Base-by-base conservation (phyloP, 2,329 filamentous ascomycete species). In the Stagonosporopsis chrysanthemi region DNA sequence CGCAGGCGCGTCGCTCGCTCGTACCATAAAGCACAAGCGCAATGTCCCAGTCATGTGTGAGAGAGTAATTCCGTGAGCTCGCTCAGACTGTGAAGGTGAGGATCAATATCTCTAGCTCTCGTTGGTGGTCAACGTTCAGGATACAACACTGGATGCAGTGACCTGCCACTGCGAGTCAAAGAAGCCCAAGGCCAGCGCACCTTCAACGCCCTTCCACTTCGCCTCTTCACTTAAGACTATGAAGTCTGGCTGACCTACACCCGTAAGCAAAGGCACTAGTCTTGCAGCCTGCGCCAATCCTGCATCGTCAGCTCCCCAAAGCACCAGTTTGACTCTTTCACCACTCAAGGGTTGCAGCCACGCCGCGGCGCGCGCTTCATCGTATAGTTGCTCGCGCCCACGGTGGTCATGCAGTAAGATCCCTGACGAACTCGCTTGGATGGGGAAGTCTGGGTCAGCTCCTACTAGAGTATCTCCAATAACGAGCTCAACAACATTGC, bases 241-340 rank as follows among this genome's bases (percentile, higher is more conserved):
- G 63, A 85, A 86, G 62, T 87, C 84, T 12, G 85, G 84, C 62
- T 85, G 82, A 0, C 84, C 83, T 45, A 80, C 81, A 8, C 85
- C 84, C 17, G 84, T 83, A 48, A 86, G 69, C 62, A 82, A 81
- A 0, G 85, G 84, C 23, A 85, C 76, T 35, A 87, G 71, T 28
- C 84, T 78, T 4, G 82, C 79, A 38, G 83, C 84, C 52, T 81
- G 77, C 29, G 75, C 71, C 43, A 86, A 69, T 6, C 80, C 81
- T 22, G 75, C 70, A 22, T 72, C 70, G 69, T 85, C 81, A 23
- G 67, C 65, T 15, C 83, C 85, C 85, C 84, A 87, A 6, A 87
- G 68, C 3, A 86, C 79, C 33, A 87, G 69, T 64, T 85, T 84
- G 46, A 86, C 72, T 49, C 79, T 72, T 53, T 82, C 80, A 26